These are phyloP conservation scores for Kurtzmaniella fragi DNA, from an alignment of 805 yeast genomes.

Conservation along the genomic window DNA sequence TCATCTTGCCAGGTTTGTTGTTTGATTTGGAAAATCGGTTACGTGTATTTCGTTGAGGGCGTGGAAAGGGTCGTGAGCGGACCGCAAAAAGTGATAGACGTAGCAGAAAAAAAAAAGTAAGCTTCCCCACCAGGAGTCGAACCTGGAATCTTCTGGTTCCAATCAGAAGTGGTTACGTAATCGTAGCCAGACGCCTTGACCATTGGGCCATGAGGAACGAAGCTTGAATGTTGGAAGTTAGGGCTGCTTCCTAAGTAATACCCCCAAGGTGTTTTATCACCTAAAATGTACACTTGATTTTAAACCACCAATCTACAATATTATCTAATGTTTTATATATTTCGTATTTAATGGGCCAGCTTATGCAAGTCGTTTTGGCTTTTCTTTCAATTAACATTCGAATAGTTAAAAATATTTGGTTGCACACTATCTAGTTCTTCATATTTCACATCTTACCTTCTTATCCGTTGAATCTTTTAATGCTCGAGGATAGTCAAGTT, in stretches of 20 bases:
- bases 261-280: too few relatives aligned
- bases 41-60: not conserved
- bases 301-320: too few relatives aligned
- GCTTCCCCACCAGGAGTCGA: constrained; percentile 51
- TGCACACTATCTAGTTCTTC: too few relatives aligned
- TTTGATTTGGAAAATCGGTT: too few relatives aligned
- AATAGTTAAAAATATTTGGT: too few relatives aligned
- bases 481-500: constrained; percentile 92
- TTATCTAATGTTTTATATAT: too few relatives aligned
- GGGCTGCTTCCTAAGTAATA: too few relatives aligned
- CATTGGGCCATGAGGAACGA: constrained; percentile 52
- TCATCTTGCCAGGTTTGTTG: constrained; percentile 48
- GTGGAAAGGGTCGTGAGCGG: constrained; percentile 2
- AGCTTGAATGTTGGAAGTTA: constrained; percentile 26
- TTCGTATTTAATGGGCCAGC: too few relatives aligned
- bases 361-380: too few relatives aligned
- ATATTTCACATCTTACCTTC: too few relatives aligned
- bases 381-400: too few relatives aligned
- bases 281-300: too few relatives aligned
- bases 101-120: constrained; percentile 16
- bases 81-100: constrained; percentile 1
- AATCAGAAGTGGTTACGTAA: constrained; percentile 38
- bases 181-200: constrained; percentile 51
- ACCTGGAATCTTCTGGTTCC: constrained; percentile 49
- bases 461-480: constrained; percentile 21